Evolutionary conservation across 805 yeast species (phyloP).

Genomic region (Candida pseudofarinosa): DNA sequence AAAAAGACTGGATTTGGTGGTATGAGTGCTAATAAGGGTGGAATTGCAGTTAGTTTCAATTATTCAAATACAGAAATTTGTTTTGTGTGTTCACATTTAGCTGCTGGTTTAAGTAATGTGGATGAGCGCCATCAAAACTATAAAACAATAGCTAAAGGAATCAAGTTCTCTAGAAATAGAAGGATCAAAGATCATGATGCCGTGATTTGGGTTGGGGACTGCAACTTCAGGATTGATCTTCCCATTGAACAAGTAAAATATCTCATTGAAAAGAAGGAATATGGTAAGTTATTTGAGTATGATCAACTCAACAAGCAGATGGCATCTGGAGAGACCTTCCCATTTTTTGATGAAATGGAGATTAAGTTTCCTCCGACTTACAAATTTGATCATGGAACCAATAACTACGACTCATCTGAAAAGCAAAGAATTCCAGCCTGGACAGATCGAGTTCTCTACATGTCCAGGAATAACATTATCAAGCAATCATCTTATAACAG

Average conservation of each 20-base stretch:
- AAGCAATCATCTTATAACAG: constrained; percentile 59
- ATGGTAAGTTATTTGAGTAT: constrained; percentile 49
- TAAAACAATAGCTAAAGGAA: constrained; percentile 68
- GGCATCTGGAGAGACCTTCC: constrained; percentile 64
- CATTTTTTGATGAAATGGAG: constrained; percentile 70
- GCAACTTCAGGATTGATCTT: constrained; percentile 75
- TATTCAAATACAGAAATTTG: constrained; percentile 69
- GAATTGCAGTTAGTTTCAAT: constrained; percentile 63
- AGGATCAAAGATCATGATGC: constrained; percentile 69
- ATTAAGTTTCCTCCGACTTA: constrained; percentile 85
- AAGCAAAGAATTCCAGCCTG: constrained; percentile 93
- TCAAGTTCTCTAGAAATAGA: constrained; percentile 54
- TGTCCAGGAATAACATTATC: constrained; percentile 52
- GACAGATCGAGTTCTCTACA: constrained; percentile 84
- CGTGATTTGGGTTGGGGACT: constrained; percentile 92
- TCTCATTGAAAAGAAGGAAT: constrained; percentile 44
- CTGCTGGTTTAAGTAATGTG: constrained; percentile 82
- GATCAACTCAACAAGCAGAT: constrained; percentile 83
- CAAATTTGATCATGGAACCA: constrained; percentile 83
- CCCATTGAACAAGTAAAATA: constrained; percentile 71
- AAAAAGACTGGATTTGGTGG: constrained; percentile 96
- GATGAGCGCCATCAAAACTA: constrained; percentile 86
- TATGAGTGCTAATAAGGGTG: constrained; percentile 79
- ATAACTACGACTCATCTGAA: constrained; percentile 80
- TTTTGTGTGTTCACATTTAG: constrained; percentile 81